phyloP scores from a whole-genome alignment of 2,329 filamentous ascomycete genomes.

The Xylaria sp. region DNA sequence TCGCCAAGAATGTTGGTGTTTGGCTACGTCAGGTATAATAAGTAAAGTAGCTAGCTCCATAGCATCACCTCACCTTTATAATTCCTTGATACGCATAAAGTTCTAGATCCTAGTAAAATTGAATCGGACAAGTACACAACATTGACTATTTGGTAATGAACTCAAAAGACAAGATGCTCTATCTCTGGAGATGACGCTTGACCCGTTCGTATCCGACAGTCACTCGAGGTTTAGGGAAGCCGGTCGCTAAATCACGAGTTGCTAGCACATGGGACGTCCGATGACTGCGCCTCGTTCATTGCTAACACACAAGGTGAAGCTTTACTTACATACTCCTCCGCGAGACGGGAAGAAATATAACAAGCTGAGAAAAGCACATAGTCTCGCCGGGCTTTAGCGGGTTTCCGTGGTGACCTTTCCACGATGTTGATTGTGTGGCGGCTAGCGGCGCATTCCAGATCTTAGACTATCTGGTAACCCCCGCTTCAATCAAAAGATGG shows the following conservation, averaged over 20 bases:
- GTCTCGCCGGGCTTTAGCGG: slow-evolving; percentile 15
- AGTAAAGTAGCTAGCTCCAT: slow-evolving; percentile 6
- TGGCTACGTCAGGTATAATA: neutral
- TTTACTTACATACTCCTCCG: no score
- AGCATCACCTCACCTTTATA: neutral
- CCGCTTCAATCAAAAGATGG: slow-evolving; percentile 25
- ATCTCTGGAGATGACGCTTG: neutral
- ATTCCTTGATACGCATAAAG: neutral
- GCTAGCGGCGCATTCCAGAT: slow-evolving; percentile 41
- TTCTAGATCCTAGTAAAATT: neutral
- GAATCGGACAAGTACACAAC: neutral
- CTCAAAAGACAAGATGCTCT: neutral
- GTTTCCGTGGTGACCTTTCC: slow-evolving; percentile 20
- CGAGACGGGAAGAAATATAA: neutral
- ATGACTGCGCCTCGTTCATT: neutral
- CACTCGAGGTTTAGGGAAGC: neutral
- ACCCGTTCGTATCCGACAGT: neutral
- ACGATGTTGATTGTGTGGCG: slow-evolving; percentile 26
- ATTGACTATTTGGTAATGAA: neutral
- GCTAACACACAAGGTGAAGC: neutral
- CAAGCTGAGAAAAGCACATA: neutral
- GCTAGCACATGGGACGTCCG: neutral
- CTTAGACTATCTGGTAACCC: slow-evolving; percentile 17
- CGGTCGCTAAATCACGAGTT: neutral
- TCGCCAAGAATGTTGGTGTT: neutral